Evolutionary conservation across 2,329 filamentous ascomycete species (phyloP).

Genomic region (Aspergillus caelatus): DNA sequence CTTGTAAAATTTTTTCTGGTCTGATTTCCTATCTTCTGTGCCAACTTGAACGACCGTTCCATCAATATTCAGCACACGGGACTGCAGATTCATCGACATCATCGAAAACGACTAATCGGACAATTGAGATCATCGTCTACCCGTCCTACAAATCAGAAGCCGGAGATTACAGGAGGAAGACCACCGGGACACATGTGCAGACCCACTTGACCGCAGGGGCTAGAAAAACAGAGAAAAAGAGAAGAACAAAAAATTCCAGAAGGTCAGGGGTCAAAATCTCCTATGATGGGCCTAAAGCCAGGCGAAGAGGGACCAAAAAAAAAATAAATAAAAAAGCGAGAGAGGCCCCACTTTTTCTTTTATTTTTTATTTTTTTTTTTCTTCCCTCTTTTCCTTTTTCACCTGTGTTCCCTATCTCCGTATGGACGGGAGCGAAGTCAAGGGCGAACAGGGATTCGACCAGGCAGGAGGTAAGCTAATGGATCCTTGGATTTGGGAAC

Average conservation of each 20-base stretch:
- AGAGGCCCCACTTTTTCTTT: slow-evolving; percentile 12
- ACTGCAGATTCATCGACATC: slow-evolving; percentile 20
- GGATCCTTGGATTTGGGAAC: neutral
- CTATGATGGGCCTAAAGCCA: slow-evolving; percentile 4
- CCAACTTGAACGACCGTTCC: no score
- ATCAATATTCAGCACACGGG: neutral
- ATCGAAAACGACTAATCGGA: slow-evolving; percentile 9
- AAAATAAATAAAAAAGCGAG: neutral
- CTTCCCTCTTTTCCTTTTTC: neutral
- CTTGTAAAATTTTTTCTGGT: no score
- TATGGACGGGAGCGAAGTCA: slow-evolving; percentile 9
- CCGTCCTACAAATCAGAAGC: slow-evolving; percentile 26
- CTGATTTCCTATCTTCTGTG: no score
- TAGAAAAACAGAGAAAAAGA: slow-evolving; percentile 11
- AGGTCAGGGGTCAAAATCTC: slow-evolving; percentile 24
- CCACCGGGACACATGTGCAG: slow-evolving; percentile 22
- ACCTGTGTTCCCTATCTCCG: slow-evolving; percentile 9
- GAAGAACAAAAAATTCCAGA: slow-evolving; percentile 24
- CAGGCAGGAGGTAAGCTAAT: slow-evolving; percentile 10
- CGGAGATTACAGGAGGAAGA: slow-evolving; percentile 25
- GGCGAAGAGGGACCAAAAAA: neutral
- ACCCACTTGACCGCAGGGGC: slow-evolving; percentile 19
- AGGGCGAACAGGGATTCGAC: slow-evolving; percentile 13
- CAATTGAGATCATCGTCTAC: slow-evolving; percentile 24
- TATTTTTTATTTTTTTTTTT: neutral